phyloP scores from a whole-genome alignment of 2,329 filamentous ascomycete species.

The Penicillium brasilianum region DNA sequence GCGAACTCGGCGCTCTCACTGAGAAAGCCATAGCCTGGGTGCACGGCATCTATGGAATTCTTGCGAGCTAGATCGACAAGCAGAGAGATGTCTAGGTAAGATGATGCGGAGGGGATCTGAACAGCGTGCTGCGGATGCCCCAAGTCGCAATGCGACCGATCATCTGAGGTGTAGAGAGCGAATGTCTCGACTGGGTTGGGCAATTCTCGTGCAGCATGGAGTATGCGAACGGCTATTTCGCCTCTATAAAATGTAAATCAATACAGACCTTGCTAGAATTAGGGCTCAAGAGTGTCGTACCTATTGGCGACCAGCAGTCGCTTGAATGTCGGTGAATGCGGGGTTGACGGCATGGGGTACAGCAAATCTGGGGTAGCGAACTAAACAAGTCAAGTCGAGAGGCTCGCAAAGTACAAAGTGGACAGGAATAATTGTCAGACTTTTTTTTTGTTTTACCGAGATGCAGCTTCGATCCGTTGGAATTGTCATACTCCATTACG shows the following conservation, averaged over 20 bases:
- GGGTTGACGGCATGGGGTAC: constrained; percentile 28
- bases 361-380: constrained; percentile 15
- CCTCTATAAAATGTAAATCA: constrained; percentile 50
- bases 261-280: neutral
- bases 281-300: constrained; percentile 33
- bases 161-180: constrained; percentile 60
- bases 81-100: constrained; percentile 59
- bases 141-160: constrained; percentile 59
- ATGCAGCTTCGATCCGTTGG: neutral
- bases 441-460: neutral
- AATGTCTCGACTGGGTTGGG: constrained; percentile 57
- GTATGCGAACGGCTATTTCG: constrained; percentile 67
- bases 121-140: constrained; percentile 56
- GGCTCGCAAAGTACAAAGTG: neutral
- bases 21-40: constrained; percentile 68
- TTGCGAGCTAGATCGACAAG: constrained; percentile 56
- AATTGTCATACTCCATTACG: neutral
- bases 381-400: neutral
- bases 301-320: constrained; percentile 61
- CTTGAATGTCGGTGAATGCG: constrained; percentile 48
- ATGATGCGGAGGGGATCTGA: constrained; percentile 55
- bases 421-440: neutral
- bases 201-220: constrained; percentile 64
- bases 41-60: constrained; percentile 60
- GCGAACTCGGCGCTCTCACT: constrained; percentile 61